Base-by-base conservation (phyloP, 768 basidiomycete genomes). In the Leucocoprinus leucothites region DNA sequence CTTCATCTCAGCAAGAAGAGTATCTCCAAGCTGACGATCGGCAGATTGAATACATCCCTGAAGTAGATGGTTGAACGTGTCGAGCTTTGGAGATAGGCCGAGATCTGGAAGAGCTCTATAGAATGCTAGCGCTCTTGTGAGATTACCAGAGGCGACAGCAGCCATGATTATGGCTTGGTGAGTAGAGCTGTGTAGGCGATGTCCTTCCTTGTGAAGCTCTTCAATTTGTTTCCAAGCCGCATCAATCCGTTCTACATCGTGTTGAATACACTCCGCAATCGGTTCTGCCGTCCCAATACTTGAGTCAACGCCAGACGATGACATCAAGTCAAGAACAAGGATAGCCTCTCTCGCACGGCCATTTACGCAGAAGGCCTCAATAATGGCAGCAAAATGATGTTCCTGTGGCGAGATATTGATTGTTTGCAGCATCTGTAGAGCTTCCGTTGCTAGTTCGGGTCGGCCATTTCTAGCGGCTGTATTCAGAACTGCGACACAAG, bases 71-170 rank as follows among this genome's bases (percentile, higher is more conserved):
- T 93, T 86, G 75, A 80, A 94, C 0, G 87, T 87, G 28, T 81
- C 77, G 44, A 83, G 67, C 56, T 82, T 77, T 19, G 89, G 87
- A 21, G 63, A 65, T 59, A 85, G 70, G 19, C 69, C 73, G 47
- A 89, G 80, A 25, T 84, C 80, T 0, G 72, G 44, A 24, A 83
- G 76, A 18, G 79, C 79, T 57, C 84, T 83, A 74, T 91, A 92
- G n/a, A 84, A 80, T 3, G 86, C 87, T 31, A 94, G 69, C 0
- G 88, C 89, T 25, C 90, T 86, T 57, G 87, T 84, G 7, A 94
- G 69, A 65, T 93, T 91, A 13, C 77, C 77, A 2, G 85, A 69
- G 21, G 67, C 62, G 45, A 86, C 71, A 1, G 84, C 78, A 0
- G 89, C 91, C 51, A 78, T 75, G 48, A 94, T 71, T 61, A 94